These are phyloP conservation scores for Phlebopus sp. DNA, from an alignment of 1,284 basidiomycete genomes.

Conservation along the genomic window DNA sequence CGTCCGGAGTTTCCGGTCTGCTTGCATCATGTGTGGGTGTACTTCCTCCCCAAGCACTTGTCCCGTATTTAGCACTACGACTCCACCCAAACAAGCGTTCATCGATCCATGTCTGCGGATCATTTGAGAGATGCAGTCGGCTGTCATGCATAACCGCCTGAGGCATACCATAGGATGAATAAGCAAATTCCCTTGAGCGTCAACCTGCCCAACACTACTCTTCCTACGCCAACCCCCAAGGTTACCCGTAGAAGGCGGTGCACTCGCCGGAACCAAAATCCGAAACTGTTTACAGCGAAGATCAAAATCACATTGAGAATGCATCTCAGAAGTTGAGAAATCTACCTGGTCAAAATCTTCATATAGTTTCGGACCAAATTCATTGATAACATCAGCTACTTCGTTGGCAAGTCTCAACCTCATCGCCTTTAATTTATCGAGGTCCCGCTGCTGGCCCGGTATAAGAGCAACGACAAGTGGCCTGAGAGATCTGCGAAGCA, in stretches of 20 bases:
- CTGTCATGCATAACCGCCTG: background rate
- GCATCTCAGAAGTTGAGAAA: slow-evolving; percentile 9
- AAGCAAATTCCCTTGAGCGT: slow-evolving; percentile 75
- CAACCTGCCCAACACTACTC: slow-evolving; percentile 71
- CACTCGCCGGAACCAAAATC: slow-evolving; percentile 79
- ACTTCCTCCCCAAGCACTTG: slow-evolving; percentile 71
- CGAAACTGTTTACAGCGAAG: slow-evolving; percentile 52
- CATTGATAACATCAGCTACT: slow-evolving; percentile 86
- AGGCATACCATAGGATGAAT: slow-evolving; percentile 72
- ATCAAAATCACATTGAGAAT: slow-evolving; percentile 1
- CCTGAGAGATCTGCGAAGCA: slow-evolving; percentile 72
- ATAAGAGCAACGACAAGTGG: slow-evolving; percentile 89
- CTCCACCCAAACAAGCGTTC: slow-evolving; percentile 94
- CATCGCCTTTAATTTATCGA: slow-evolving; percentile 79
- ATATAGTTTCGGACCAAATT: slow-evolving; percentile 85
- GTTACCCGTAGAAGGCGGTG: slow-evolving; percentile 69
- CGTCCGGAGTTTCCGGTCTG: slow-evolving; percentile 62
- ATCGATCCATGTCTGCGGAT: slow-evolving; percentile 78
- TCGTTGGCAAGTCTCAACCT: slow-evolving; percentile 83
- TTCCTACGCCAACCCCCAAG: slow-evolving; percentile 73
- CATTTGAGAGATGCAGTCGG: slow-evolving; percentile 1
- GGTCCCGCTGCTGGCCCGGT: slow-evolving; percentile 86
- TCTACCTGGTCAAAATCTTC: slow-evolving; percentile 84
- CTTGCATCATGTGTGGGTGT: slow-evolving; percentile 57
- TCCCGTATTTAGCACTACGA: slow-evolving; percentile 64